Evolutionary conservation across 1,139 yeast genomes (phyloP).

Genomic region (Kurtzmaniella quercitrusa): DNA sequence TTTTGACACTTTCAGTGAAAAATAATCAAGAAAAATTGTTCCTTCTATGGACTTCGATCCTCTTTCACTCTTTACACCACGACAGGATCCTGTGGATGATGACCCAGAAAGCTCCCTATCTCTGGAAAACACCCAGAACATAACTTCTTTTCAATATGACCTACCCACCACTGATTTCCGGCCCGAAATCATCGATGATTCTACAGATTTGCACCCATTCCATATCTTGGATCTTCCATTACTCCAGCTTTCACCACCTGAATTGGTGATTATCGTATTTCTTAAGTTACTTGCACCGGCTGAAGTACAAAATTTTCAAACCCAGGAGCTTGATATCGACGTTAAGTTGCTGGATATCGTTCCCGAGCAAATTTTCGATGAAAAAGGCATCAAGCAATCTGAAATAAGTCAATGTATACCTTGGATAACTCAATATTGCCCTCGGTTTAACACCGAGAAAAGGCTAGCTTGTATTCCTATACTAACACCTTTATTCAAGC

Average conservation of each 20-base stretch:
- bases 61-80: neutral
- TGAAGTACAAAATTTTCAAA: conserved; percentile 51
- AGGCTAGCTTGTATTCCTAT: conserved; percentile 25
- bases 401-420: conserved; percentile 10
- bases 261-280: conserved; percentile 38
- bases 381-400: conserved; percentile 14
- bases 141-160: no score
- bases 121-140: no score
- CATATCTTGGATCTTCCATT: conserved; percentile 69
- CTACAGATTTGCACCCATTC: conserved; percentile 28
- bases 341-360: conserved; percentile 7
- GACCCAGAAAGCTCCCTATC: conserved; percentile 16
- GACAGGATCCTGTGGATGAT: conserved; percentile 9
- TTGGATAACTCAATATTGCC: conserved; percentile 41
- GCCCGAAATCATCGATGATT: neutral
- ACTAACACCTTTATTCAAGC: conserved; percentile 21
- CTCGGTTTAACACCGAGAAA: conserved; percentile 22
- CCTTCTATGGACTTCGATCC: conserved; percentile 1
- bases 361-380: conserved; percentile 16
- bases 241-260: conserved; percentile 45
- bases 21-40: neutral
- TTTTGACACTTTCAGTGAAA: no score
- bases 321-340: conserved; percentile 10
- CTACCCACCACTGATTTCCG: neutral
- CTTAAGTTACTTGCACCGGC: conserved; percentile 50